Conservation (phyloP, 176 grass and related monocot genomes). For the Puccinellia tenuiflora region DNA sequence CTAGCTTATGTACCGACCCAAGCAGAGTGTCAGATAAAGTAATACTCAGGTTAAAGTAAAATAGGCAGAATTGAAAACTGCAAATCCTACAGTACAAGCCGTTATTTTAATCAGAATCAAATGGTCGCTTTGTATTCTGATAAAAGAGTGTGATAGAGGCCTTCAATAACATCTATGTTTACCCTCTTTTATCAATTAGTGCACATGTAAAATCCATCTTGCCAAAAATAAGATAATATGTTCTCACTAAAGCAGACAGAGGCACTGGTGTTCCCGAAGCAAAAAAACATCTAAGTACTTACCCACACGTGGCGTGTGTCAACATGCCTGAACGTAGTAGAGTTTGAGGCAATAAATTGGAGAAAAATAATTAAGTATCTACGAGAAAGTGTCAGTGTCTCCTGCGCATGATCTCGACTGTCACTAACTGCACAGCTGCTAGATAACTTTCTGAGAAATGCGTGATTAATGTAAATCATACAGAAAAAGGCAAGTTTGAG, state of each 20-base stretch:
- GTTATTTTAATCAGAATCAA: constrained; percentile 4
- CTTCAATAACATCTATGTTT: neutral
- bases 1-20: neutral
- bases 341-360: constrained; percentile 10
- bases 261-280: neutral
- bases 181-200: neutral
- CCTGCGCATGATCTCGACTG: neutral
- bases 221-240: neutral
- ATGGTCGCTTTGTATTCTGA: neutral
- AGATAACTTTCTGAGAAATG: neutral
- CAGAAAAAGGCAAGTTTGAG: neutral
- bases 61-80: neutral
- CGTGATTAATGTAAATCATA: neutral
- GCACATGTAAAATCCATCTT: neutral
- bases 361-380: neutral
- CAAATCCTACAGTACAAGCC: neutral
- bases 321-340: neutral
- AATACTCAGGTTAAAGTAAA: neutral
- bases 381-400: neutral
- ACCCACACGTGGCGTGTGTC: neutral
- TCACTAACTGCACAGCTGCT: neutral
- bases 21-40: neutral
- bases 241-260: neutral
- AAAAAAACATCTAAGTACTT: neutral
- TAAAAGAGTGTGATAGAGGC: neutral